A percentile compares a stretch with the other conserved stretches of the same genome.
phyloP scores from a whole-genome alignment of 768 basidiomycete genomes.

The Gautieria morchelliformis region DNA sequence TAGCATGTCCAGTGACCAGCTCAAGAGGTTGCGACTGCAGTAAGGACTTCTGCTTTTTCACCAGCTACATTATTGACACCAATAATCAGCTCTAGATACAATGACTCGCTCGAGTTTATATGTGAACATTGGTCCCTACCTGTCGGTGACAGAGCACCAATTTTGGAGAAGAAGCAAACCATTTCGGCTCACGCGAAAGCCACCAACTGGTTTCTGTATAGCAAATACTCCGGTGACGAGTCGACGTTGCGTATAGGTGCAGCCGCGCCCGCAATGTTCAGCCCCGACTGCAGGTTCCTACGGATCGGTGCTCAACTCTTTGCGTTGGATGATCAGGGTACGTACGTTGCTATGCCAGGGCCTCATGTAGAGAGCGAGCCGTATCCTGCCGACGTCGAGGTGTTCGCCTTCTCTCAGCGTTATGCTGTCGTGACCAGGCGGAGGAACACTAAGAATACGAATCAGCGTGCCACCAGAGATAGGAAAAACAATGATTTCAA shows the following conservation, averaged over 20 bases:
- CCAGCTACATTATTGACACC: not conserved
- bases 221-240: not conserved
- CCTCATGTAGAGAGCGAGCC: not conserved
- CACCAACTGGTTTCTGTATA: not conserved
- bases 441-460: not conserved
- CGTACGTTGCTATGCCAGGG: not conserved
- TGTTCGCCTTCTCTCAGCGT: not conserved
- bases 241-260: not conserved
- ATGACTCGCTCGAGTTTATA: not conserved
- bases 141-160: not conserved
- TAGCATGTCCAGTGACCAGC: not conserved
- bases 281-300: not conserved
- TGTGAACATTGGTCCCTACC: not conserved
- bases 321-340: not conserved
- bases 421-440: not conserved
- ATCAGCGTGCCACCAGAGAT: too few relatives aligned
- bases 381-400: slow-evolving; percentile 3
- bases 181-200: not conserved
- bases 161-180: not conserved
- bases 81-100: not conserved
- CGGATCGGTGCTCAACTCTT: slow-evolving; percentile 5
- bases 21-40: not conserved
- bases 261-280: slow-evolving; percentile 1
- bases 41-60: not conserved
- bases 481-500: too few relatives aligned